Evolutionary conservation across 2,329 filamentous ascomycete genomes (phyloP), one percentile per base, ranked within the genome.

Genomic region (Leptographium procerum): DNA sequence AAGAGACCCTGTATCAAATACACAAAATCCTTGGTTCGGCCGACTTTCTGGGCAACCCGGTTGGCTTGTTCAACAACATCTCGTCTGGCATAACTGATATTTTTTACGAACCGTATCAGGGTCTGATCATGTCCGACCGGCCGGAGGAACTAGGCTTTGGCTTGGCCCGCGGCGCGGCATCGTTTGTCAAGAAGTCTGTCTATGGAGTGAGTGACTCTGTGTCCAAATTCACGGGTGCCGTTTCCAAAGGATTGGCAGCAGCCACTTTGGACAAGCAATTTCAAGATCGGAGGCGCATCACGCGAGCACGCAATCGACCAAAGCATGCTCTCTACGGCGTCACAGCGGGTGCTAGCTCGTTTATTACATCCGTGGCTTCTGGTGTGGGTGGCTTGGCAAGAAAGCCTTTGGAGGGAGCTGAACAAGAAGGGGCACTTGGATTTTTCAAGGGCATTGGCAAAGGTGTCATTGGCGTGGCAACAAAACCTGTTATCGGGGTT

Each of bases 401-500:
- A 47, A 96, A 99, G 68, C 94, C 95, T 0, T 79, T 99, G 24
- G 89, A 99, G 72, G 94, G 94, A 10, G 94, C 94, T 0, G 94
- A 99, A 72, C 91, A 94, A 69, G 95, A 97, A 73, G 94, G 94
- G 19, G 86, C 91, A 0, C 78, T 91, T 4, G 94, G 94, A 0
- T 99, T 99, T 74, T 89, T 99, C 74, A 99, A 99, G 75, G 94
- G 94, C 58, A 88, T 99, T 43, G 94, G 94, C 58, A 99, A 97
- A 74, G 94, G 94, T 24, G 80, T 97, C 24, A 79, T 97, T 1
- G 94, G 94, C 14, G 77, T 97, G n/a, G 91, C 91, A 1, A 99
- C 94, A 11, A 99, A 99, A 72, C 92, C 95, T 2, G 91, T 92
- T 8, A 95, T 99, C 59, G 94, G 95, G 58, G 90, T 96, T 26